Evolutionary conservation across 805 yeast genomes (phyloP).

Genomic region (Hanseniaspora lachancei): DNA sequence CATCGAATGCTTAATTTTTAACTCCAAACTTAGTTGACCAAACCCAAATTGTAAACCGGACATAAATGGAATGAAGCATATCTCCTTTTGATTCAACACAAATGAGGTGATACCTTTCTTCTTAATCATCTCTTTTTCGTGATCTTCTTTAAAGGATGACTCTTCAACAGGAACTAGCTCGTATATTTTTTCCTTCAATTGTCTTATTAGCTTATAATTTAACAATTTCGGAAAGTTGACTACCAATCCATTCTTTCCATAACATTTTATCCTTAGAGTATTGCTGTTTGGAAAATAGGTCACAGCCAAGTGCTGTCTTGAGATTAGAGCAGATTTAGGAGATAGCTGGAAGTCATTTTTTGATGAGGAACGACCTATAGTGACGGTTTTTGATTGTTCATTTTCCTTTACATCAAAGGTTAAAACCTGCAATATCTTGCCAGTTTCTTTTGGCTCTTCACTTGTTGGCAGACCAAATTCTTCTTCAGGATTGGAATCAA

Average conservation of each 20-base stretch:
- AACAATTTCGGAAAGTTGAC: slow-evolving; percentile 45
- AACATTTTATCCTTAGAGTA: slow-evolving; percentile 46
- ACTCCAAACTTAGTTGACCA: slow-evolving; percentile 19
- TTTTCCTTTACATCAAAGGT: slow-evolving; percentile 17
- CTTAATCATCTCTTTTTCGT: slow-evolving; percentile 18
- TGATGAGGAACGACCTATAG: slow-evolving; percentile 24
- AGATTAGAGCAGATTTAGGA: slow-evolving; percentile 24
- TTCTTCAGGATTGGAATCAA: slow-evolving; percentile 4
- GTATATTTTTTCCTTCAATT: slow-evolving; percentile 19
- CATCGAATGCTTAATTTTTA: slow-evolving; percentile 41
- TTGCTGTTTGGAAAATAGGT: slow-evolving; percentile 32
- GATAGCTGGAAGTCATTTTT: slow-evolving; percentile 22
- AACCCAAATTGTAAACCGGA: slow-evolving; percentile 55
- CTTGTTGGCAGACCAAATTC: slow-evolving; percentile 12
- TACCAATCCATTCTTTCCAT: slow-evolving; percentile 71
- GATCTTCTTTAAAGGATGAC: background rate
- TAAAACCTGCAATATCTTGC: slow-evolving; percentile 4
- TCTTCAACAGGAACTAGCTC: slow-evolving; percentile 18
- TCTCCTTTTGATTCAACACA: slow-evolving; percentile 45
- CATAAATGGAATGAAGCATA: slow-evolving; percentile 49
- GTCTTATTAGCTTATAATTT: slow-evolving; percentile 24
- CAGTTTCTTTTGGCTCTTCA: background rate
- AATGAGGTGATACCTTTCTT: slow-evolving; percentile 21
- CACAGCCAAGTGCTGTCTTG: slow-evolving; percentile 26
- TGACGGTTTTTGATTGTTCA: slow-evolving; percentile 11